A percentile compares a stretch with the other conserved stretches of the same genome.
Evolutionary conservation across 1,284 basidiomycete species (phyloP).

Genomic region (Malassezia sympodialis): DNA sequence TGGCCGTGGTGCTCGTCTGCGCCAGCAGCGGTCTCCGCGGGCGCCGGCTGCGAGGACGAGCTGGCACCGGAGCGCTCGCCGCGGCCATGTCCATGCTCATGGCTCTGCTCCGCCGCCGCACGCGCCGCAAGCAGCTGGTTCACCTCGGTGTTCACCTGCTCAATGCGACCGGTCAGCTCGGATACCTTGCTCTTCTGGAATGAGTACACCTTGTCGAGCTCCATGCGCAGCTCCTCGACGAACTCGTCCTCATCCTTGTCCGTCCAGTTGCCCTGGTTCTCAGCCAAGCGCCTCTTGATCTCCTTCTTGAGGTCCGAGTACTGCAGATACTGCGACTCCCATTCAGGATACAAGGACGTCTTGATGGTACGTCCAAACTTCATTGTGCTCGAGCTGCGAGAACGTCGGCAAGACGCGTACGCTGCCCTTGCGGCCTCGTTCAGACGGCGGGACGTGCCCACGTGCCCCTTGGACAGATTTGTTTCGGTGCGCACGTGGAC

Average conservation of each 20-base stretch:
- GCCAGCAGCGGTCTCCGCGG: conserved; percentile 26
- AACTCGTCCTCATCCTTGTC: conserved; percentile 48
- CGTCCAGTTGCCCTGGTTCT: conserved; percentile 43
- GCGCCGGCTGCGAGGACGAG: background rate
- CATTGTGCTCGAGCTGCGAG: conserved; percentile 21
- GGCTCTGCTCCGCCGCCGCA: background rate
- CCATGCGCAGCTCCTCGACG: conserved; percentile 58
- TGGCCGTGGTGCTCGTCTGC: conserved; percentile 53
- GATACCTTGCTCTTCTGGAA: conserved; percentile 75
- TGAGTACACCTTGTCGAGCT: conserved; percentile 89
- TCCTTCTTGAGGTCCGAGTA: conserved; percentile 48
- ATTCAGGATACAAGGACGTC: conserved; percentile 47
- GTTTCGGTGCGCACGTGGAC: background rate
- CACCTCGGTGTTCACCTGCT: conserved; percentile 45
- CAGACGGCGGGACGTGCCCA: background rate
- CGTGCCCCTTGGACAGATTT: background rate
- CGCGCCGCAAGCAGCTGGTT: conserved; percentile 41
- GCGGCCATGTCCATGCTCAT: background rate
- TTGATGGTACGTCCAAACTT: conserved; percentile 49
- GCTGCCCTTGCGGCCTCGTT: background rate
- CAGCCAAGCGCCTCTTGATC: conserved; percentile 42
- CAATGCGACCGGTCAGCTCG: conserved; percentile 44
- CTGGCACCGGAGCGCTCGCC: background rate
- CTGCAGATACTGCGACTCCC: conserved; percentile 45
- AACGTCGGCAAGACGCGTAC: background rate